phyloP scores from a whole-genome alignment of 2,329 filamentous ascomycete genomes.

The Calonectria pauciramosa region DNA sequence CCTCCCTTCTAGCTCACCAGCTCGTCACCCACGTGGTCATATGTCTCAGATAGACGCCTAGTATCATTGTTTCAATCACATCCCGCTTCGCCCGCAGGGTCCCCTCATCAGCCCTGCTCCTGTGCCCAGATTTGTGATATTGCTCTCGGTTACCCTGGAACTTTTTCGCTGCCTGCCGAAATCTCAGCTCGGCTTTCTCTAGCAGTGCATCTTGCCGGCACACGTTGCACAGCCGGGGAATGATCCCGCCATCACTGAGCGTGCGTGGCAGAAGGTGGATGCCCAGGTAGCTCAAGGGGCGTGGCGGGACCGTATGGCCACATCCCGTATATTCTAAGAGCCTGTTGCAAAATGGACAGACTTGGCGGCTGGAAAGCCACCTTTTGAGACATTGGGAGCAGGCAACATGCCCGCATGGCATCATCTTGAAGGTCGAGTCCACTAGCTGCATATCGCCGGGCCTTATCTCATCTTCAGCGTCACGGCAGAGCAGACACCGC shows the following conservation, averaged over 20 bases:
- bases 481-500: constrained; percentile 46
- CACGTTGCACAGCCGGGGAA: constrained; percentile 40
- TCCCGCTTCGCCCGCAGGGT: constrained; percentile 32
- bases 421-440: constrained; percentile 44
- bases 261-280: constrained; percentile 52
- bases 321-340: constrained; percentile 47
- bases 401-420: constrained; percentile 54
- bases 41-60: constrained; percentile 38
- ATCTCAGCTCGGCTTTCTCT: constrained; percentile 26
- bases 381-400: constrained; percentile 46
- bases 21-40: constrained; percentile 42
- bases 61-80: constrained; percentile 39
- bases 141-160: constrained; percentile 32
- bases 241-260: constrained; percentile 47
- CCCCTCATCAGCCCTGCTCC: constrained; percentile 27
- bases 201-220: constrained; percentile 33
- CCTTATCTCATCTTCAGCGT: constrained; percentile 35
- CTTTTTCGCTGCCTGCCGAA: constrained; percentile 25
- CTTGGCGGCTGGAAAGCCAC: constrained; percentile 43
- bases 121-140: constrained; percentile 28
- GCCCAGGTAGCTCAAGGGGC: constrained; percentile 45
- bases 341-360: constrained; percentile 53
- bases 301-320: constrained; percentile 45
- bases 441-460: constrained; percentile 26
- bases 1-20: constrained; percentile 31